Evolutionary conservation across 495 filamentous ascomycete species (phyloP), one percentile per base, ranked within the genome.

Genomic region (Lophiotrema nucula): DNA sequence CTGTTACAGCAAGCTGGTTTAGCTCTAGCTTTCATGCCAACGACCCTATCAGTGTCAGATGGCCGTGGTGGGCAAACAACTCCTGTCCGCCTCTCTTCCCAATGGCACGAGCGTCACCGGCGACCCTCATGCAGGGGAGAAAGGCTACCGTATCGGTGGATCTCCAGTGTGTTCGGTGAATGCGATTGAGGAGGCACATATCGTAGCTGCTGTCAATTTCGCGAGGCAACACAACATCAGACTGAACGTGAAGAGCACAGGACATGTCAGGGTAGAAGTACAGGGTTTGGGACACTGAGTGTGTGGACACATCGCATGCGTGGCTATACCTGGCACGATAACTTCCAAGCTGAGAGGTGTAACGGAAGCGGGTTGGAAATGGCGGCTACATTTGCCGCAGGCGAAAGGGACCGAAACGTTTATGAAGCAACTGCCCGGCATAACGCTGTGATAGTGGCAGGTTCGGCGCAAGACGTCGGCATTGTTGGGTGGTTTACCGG

Each of bases 161-260:
- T 85, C 81, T 67, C 79, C 79, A 5, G 74, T 67, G 22, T 85
- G 84, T 49, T 77, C 80, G 2, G 78, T 87, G 33, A 83, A 83
- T 33, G 83, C 76, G 1, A 77, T 69, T 28, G 79, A 66, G 4
- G 78, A 77, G 15, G 73, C 72, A 43, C 76, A 88, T 53, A 69
- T 87, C 31, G 77, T 81, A 55, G 72, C 78, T 10, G 79, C 80
- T 0, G 75, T 88, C n/a, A 80, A 80, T 65, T 87, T 86, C 70
- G 84, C 84, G 2, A 73, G 80, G 39, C 78, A 85, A 15, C 70
- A 72, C 16, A 78, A 80, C 23, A 53, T 88, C 0, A 72, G 83
- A 24, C 68, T 89, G 3, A 72, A 82, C 0, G 75, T 88, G 48
- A 86, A 86, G 73, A 88, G 86, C 60, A 89, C 85, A 1, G 86